Evolutionary conservation across 352 stramenopile genomes (phyloP).

Genomic region (Saprolegnia parasitica): DNA sequence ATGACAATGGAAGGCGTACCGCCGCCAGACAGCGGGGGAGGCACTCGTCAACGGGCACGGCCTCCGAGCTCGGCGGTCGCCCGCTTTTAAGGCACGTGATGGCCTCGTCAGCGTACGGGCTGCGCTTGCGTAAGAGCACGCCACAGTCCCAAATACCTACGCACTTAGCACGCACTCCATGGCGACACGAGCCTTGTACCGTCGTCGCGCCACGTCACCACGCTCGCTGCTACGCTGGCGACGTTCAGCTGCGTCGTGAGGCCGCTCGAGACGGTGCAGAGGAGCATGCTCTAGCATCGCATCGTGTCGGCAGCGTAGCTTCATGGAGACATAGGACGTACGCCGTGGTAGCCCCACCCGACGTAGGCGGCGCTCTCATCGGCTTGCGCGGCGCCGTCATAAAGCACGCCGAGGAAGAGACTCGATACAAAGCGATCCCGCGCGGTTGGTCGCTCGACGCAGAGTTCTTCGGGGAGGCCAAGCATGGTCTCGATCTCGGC

Average conservation of each 20-base stretch:
- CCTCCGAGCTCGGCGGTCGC: neutral
- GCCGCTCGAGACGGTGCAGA: neutral
- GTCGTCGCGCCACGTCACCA: neutral
- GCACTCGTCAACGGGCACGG: neutral
- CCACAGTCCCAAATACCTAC: neutral
- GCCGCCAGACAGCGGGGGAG: neutral
- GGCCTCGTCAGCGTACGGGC: neutral
- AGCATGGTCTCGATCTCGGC: neutral
- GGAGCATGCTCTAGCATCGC: slow-evolving; percentile 1
- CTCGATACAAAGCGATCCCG: neutral
- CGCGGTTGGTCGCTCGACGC: neutral
- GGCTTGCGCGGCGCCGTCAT: neutral
- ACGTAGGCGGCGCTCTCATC: neutral
- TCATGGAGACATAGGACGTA: neutral
- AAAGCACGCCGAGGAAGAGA: slow-evolving; percentile 3
- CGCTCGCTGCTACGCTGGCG: neutral
- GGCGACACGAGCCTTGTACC: neutral
- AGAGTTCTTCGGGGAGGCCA: neutral
- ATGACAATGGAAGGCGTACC: neutral
- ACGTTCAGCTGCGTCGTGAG: neutral
- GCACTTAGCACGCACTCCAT: neutral
- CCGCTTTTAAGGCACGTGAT: neutral
- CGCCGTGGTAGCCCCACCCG: slow-evolving; percentile 3
- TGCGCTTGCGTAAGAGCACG: neutral
- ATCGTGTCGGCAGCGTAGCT: neutral